These are phyloP conservation scores for Sphaerulina vaccinii DNA, from an alignment of 2,329 filamentous ascomycete genomes.

Conservation along the genomic window DNA sequence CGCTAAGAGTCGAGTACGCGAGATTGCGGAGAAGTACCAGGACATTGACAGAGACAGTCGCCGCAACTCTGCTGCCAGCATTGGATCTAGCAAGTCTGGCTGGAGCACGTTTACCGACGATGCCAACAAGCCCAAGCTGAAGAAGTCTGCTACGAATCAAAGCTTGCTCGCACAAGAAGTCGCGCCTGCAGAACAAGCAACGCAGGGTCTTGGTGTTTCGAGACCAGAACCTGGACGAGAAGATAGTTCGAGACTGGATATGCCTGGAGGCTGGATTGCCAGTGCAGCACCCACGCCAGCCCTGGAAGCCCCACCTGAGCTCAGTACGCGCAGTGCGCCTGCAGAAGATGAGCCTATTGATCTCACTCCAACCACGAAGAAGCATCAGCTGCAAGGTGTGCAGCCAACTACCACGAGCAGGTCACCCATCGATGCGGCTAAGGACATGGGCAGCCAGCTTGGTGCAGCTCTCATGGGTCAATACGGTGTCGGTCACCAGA, in stretches of 20 bases:
- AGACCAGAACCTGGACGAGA: slow-evolving; percentile 22
- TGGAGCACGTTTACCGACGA: slow-evolving; percentile 35
- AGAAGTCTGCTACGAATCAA: slow-evolving; percentile 21
- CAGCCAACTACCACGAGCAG: background rate
- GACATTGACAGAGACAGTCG: slow-evolving; percentile 39
- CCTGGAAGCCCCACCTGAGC: slow-evolving; percentile 35
- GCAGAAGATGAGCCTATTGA: slow-evolving; percentile 29
- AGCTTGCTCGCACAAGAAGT: slow-evolving; percentile 16
- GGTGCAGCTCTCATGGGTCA: slow-evolving; percentile 47
- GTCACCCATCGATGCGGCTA: slow-evolving; percentile 42
- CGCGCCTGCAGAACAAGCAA: background rate
- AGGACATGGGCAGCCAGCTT: slow-evolving; percentile 49
- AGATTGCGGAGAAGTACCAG: slow-evolving; percentile 52
- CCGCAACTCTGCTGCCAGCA: slow-evolving; percentile 43
- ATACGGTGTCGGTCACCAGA: slow-evolving; percentile 37
- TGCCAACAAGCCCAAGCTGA: slow-evolving; percentile 14
- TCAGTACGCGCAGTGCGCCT: slow-evolving; percentile 10
- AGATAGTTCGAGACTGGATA: slow-evolving; percentile 47
- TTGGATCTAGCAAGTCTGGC: slow-evolving; percentile 44
- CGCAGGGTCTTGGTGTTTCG: background rate
- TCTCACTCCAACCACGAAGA: slow-evolving; percentile 36
- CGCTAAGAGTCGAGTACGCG: slow-evolving; percentile 51
- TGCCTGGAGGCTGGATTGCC: slow-evolving; percentile 54
- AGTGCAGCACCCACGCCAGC: slow-evolving; percentile 48
- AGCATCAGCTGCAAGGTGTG: slow-evolving; percentile 18